Percentiles rank a stretch among this genome's conserved stretches.
phyloP scores from a whole-genome alignment of 495 filamentous ascomycete genomes.

The Tetracladium setigerum region DNA sequence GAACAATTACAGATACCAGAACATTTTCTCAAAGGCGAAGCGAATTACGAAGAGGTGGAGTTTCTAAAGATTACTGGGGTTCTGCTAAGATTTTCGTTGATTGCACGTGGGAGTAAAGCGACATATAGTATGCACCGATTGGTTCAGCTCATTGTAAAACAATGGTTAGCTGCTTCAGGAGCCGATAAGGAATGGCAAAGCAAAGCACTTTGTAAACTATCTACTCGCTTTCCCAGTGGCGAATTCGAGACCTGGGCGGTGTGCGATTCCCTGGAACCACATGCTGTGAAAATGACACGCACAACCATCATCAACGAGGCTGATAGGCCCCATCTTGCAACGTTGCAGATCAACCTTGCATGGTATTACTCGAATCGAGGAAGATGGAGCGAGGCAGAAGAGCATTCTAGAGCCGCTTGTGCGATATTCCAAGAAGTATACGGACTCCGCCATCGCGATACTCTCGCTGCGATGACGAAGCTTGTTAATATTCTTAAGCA shows the following conservation, averaged over 20 bases:
- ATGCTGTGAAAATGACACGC: conserved; percentile 15
- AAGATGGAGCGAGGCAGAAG: no score
- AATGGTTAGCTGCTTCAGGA: conserved; percentile 29
- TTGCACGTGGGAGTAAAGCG: conserved; percentile 17
- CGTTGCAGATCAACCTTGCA: no score
- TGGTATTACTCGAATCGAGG: no score
- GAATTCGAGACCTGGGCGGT: conserved; percentile 25
- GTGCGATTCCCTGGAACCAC: conserved; percentile 31
- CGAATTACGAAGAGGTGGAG: conserved; percentile 17
- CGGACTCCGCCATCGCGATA: no score
- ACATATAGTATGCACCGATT: conserved; percentile 34
- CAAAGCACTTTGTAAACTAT: conserved; percentile 25
- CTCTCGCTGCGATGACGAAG: no score
- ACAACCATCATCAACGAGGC: no score
- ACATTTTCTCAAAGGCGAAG: conserved; percentile 22
- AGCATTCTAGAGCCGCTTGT: no score
- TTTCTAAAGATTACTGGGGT: conserved; percentile 29
- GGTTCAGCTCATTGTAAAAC: conserved; percentile 35
- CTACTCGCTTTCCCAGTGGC: conserved; percentile 27
- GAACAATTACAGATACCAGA: conserved; percentile 35
- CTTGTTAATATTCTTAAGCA: no score
- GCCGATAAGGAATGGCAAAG: conserved; percentile 22
- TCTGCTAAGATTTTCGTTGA: conserved; percentile 33
- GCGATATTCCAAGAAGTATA: no score
- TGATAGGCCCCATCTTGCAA: no score